Base-by-base conservation (phyloP, 768 basidiomycete species). In the Cystofilobasidium macerans region DNA sequence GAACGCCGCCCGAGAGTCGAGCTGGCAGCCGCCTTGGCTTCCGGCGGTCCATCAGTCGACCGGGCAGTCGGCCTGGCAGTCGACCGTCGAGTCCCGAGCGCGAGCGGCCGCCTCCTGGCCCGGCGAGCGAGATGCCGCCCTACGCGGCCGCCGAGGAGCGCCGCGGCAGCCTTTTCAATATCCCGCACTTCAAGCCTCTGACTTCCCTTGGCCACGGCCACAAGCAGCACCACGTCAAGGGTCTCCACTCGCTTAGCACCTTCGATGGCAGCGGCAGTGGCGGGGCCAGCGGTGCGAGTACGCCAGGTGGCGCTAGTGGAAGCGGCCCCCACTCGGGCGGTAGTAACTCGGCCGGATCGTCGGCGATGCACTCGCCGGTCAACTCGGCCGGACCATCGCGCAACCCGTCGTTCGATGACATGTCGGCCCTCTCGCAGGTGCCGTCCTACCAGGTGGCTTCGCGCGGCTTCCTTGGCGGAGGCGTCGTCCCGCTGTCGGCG, bases 401-500 rank as follows among this genome's bases (percentile, higher is more conserved):
- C 61, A 64, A 60, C 45, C 69, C 61, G 57, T 68, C 72, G 47
- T 61, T 64, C n/a, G 68, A 68, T 35, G 51, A 67, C 4, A 64
- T 72, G 59, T 73, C 76, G 36, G 73, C 85, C 83, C 71, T 87
- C 82, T 69, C 83, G 81, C 78, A 88, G 62, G 79, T 95, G 22
- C 94, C 94, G 1, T 84, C 88, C 70, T 98, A 98, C 75, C 81
- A 81, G 24, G 81, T 88, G 54, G 89, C 93, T 3, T 84, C 86
- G 68, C 79, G 86, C 18, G 92, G 91, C 8, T 94, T 93, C 76
- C 80, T 93, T 32, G 92, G 92, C 9, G 83, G 82, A 5, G 91
- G 92, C 7, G 85, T 93, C n/a, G 85, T 87, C 13, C 91, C 94
- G 20, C 75, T 91, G 72, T 81, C 81, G 71, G 86, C 86, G 71